Evolutionary conservation across 2,329 filamentous ascomycete genomes (phyloP).

Genomic region (Penicillium sp.): DNA sequence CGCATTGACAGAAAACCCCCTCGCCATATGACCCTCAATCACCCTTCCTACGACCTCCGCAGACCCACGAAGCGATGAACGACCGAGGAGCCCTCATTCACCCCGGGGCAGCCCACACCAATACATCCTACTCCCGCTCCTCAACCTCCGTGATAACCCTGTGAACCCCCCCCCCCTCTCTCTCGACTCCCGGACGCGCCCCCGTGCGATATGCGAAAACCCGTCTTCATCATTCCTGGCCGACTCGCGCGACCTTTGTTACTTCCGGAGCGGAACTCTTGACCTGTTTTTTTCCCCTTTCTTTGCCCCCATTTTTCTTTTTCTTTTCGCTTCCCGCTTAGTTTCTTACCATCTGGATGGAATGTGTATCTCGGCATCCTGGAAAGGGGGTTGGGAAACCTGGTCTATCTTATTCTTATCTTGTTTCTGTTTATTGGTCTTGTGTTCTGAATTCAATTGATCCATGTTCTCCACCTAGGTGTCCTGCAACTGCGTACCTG

Average conservation of each 20-base stretch:
- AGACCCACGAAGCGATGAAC: constrained; percentile 29
- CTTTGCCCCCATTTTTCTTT: constrained; percentile 10
- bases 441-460: constrained; percentile 21
- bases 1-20: constrained; percentile 28
- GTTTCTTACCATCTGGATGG: constrained; percentile 26
- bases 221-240: constrained; percentile 19
- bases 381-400: constrained; percentile 18
- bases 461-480: constrained; percentile 7
- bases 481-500: neutral
- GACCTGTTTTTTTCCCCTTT: constrained; percentile 10
- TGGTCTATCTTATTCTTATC: constrained; percentile 24
- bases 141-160: constrained; percentile 13
- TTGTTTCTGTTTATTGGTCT: constrained; percentile 21
- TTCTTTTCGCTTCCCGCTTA: constrained; percentile 13
- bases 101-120: constrained; percentile 15
- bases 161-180: constrained; percentile 4
- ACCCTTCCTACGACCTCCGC: constrained; percentile 19
- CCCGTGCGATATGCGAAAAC: constrained; percentile 20
- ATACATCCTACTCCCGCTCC: constrained; percentile 12
- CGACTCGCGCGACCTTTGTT: constrained; percentile 19
- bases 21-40: constrained; percentile 30
- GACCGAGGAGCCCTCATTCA: constrained; percentile 23
- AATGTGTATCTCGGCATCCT: constrained; percentile 24
- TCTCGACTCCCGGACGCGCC: constrained; percentile 12
- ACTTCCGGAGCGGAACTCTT: constrained; percentile 17